Evolutionary conservation across 345 rosid species (phyloP).

Genomic region (Jatropha curcas): DNA sequence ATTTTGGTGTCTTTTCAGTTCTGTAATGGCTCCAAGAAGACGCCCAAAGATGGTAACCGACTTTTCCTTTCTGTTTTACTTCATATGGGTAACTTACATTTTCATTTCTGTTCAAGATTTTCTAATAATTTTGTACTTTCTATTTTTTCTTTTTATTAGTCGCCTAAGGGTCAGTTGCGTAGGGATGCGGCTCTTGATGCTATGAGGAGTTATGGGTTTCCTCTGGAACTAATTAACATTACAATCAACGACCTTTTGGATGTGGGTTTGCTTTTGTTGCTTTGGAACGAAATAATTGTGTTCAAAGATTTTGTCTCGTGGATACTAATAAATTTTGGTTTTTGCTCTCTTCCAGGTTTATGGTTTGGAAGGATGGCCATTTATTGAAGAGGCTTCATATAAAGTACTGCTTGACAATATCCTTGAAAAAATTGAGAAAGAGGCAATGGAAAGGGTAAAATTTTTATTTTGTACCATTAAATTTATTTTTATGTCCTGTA

Average conservation of each 20-base stretch:
- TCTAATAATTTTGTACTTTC: background rate
- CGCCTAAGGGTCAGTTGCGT: constrained; percentile 21
- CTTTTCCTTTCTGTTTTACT: too few species aligned
- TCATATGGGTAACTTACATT: background rate
- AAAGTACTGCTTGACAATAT: constrained; percentile 36
- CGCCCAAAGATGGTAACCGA: background rate
- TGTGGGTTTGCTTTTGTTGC: constrained; percentile 24
- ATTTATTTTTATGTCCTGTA: too few species aligned
- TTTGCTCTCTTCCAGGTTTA: constrained; percentile 32
- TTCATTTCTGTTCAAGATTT: background rate
- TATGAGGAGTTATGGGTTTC: constrained; percentile 39
- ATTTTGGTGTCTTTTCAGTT: background rate
- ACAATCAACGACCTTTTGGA: constrained; percentile 39
- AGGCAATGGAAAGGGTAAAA: constrained; percentile 22
- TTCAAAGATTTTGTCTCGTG: background rate
- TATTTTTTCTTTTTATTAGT: background rate
- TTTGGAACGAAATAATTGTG: background rate
- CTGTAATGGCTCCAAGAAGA: background rate
- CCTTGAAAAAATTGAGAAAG: constrained; percentile 32
- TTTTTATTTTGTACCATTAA: background rate
- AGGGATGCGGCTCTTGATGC: constrained; percentile 53
- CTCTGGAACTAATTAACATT: constrained; percentile 2
- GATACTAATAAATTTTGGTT: background rate
- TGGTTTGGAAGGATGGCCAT: constrained; percentile 44
- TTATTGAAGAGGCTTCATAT: constrained; percentile 46